Evolutionary conservation across 2,329 filamentous ascomycete species (phyloP).

Genomic region (Monilinia fructicola): DNA sequence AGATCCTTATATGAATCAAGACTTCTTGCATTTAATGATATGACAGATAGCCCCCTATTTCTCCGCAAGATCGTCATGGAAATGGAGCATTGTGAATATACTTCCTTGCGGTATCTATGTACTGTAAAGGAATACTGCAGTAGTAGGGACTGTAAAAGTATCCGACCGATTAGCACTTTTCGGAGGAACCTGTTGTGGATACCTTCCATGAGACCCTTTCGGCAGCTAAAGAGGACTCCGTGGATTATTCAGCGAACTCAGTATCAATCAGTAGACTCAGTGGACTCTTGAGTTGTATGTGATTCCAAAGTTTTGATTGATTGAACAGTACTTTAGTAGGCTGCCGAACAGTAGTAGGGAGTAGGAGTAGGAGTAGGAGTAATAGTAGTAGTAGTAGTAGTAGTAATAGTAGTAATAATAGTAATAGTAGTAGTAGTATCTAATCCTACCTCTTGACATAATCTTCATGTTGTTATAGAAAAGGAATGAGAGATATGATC

Average conservation of each 20-base stretch:
- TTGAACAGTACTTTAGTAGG: too few relatives aligned
- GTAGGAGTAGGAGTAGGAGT: too few relatives aligned
- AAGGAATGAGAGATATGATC: background rate
- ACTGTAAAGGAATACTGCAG: too few relatives aligned
- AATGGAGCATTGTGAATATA: background rate
- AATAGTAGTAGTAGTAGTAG: too few relatives aligned
- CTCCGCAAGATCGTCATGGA: background rate
- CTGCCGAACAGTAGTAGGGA: too few relatives aligned
- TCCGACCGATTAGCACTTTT: background rate
- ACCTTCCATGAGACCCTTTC: background rate
- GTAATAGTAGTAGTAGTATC: too few relatives aligned
- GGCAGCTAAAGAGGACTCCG: background rate
- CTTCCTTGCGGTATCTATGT: too few relatives aligned
- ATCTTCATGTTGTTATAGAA: background rate
- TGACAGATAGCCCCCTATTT: background rate
- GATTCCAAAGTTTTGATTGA: too few relatives aligned
- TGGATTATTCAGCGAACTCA: background rate
- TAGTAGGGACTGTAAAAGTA: too few relatives aligned
- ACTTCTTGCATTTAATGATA: background rate
- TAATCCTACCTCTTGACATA: background rate
- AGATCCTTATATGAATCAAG: slow-evolving; percentile 1
- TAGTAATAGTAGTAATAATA: too few relatives aligned
- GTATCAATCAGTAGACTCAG: too few relatives aligned
- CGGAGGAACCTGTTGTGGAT: background rate
- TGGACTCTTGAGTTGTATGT: too few relatives aligned